Base-by-base conservation (phyloP, 83 land plant genomes). In the Larix sibirica region DNA sequence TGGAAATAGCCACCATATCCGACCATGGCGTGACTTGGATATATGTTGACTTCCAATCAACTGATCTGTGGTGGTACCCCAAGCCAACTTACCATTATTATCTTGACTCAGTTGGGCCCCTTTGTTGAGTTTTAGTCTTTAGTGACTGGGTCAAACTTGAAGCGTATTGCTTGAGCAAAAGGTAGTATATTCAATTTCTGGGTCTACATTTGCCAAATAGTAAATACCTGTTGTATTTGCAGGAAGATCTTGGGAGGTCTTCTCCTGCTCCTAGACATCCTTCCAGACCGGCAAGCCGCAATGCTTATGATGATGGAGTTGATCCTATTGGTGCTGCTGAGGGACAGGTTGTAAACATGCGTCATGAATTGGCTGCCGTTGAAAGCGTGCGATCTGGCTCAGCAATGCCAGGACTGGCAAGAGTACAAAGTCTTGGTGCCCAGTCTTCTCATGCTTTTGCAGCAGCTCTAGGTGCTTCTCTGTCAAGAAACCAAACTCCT, bases 231-330 rank as follows among this genome's bases (percentile, higher is more conserved):
- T 42, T 81, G 36, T 38, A 1, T 47, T 77, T 63, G 63, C 88
- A 92, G 91, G 88, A 90, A 75, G 92, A 90, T 70, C 69, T 90
- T 62, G 84, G 83, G 14, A 81, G 87, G 56, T 3, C 87, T 3
- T 76, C 84, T 75, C 84, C 89, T 10, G 85, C 82, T 24, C 80
- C 89, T 65, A 64, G 89, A 14, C 86, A 80, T 68, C 90, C 86
- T 17, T 93, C 95, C 65, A 91, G 89, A 68, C 93, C 93, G 8
- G 87, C 85, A 42, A 89, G 93, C 82, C 88, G 90, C 14, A 89
- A 89, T 83, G 83, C 93, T 33, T 82, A 86, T 82, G 90, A 85
- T 77, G 90, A 91, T 54, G 82, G 50, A 56, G 47, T 71, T 65
- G 90, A 85, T 3, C 3, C 65, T 28, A 12, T 88, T 42, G 56